Evolutionary conservation across 108 stramenopile genomes (phyloP).

Genomic region (Discostella stelligeroides): DNA sequence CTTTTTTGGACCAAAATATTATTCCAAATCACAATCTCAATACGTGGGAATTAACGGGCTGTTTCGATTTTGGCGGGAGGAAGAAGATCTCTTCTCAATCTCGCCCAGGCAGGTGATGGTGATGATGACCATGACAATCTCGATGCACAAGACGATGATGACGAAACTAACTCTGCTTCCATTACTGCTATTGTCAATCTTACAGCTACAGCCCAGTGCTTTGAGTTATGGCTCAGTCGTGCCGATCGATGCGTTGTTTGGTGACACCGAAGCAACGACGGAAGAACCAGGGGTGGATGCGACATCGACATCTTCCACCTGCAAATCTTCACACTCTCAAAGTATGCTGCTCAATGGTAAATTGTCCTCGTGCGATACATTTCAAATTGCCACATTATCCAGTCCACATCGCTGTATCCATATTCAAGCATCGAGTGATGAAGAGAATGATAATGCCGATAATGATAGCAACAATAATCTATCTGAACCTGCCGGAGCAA

Average conservation of each 20-base stretch:
- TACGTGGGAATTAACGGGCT: too few species aligned
- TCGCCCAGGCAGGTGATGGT: too few species aligned
- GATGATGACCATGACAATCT: too few species aligned
- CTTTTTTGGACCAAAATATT: too few species aligned
- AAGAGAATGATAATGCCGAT: not conserved
- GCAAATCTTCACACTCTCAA: constrained; percentile 9
- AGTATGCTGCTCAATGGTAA: constrained; percentile 18
- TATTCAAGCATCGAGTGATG: constrained; percentile 21
- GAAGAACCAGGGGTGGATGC: constrained; percentile 6
- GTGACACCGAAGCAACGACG: not conserved
- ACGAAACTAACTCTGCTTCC: not conserved
- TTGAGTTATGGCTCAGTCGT: not conserved
- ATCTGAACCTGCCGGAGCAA: not conserved
- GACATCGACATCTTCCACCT: not conserved
- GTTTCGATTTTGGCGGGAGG: too few species aligned
- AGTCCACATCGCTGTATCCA: constrained; percentile 49
- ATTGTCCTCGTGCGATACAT: constrained; percentile 22
- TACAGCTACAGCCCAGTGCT: not conserved
- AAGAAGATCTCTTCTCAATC: too few species aligned
- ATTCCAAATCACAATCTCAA: too few species aligned
- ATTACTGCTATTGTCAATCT: not conserved
- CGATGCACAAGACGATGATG: too few species aligned
- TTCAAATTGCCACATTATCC: constrained; percentile 48
- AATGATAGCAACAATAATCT: not conserved
- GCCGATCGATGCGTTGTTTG: constrained; percentile 18